phyloP scores from a whole-genome alignment of 352 stramenopile species.

The Phytophthora capsici region DNA sequence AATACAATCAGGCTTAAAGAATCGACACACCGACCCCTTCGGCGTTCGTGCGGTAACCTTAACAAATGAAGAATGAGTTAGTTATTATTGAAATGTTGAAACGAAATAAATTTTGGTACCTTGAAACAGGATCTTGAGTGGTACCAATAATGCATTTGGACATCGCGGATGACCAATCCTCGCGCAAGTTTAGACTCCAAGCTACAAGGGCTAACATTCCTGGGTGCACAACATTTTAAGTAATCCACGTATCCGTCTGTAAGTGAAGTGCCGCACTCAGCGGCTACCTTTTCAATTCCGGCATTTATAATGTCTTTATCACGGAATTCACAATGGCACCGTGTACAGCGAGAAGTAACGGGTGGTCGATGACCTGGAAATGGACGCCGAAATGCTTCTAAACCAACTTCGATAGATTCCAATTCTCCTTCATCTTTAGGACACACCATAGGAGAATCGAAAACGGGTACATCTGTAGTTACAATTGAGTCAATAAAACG shows the following conservation, averaged over 20 bases:
- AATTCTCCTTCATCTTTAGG: neutral
- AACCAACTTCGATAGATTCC: neutral
- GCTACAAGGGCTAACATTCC: neutral
- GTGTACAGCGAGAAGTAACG: neutral
- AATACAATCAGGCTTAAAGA: slow-evolving; percentile 14
- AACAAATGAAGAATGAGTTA: neutral
- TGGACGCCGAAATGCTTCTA: neutral
- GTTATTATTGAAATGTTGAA: neutral
- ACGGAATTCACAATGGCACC: neutral
- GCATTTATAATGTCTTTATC: neutral
- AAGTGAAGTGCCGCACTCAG: too few species aligned
- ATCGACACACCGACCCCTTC: slow-evolving; percentile 14
- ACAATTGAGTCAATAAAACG: neutral
- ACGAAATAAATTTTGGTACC: neutral
- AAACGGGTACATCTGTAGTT: neutral
- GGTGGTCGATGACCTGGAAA: neutral
- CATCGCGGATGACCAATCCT: slow-evolving; percentile 20
- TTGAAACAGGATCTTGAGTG: slow-evolving; percentile 22
- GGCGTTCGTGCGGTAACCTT: slow-evolving; percentile 13
- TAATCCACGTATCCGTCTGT: neutral
- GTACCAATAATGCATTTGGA: slow-evolving; percentile 21
- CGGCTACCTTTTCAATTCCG: neutral
- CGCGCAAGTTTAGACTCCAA: too few species aligned
- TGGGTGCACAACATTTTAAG: too few species aligned
- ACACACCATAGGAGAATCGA: too few species aligned